A percentile compares a stretch with the other conserved stretches of the same genome.
phyloP scores from a whole-genome alignment of 306 rosid species.

The Fragaria vesca region DNA sequence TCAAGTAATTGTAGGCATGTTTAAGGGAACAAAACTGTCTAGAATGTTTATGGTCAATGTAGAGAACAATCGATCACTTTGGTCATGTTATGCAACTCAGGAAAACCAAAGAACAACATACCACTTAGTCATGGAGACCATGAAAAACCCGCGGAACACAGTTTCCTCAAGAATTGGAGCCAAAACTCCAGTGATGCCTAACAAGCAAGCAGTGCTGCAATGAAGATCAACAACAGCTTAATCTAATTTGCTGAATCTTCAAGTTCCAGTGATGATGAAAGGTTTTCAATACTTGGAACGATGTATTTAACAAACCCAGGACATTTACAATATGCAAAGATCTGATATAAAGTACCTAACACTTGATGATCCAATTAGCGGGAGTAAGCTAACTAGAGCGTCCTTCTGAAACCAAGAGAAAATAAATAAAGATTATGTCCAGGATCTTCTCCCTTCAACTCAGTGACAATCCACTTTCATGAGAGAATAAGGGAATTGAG shows the following conservation, averaged over 20 bases:
- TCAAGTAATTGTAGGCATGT: neutral
- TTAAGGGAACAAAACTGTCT: neutral
- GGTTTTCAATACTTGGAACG: neutral
- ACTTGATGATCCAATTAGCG: conserved; percentile 82
- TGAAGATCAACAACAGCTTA: conserved; percentile 24
- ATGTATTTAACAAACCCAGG: neutral
- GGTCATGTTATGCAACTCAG: neutral
- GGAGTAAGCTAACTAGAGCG: conserved; percentile 89
- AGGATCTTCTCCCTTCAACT: conserved; percentile 12
- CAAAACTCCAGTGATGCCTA: conserved; percentile 84
- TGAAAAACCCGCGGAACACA: conserved; percentile 82
- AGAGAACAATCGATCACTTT: neutral
- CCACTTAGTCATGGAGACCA: conserved; percentile 95
- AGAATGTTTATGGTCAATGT: neutral
- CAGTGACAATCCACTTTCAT: neutral
- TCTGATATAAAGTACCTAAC: conserved; percentile 54
- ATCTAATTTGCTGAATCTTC: conserved; percentile 8
- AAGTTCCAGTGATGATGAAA: neutral
- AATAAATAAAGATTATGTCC: conserved; percentile 1
- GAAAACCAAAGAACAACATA: conserved; percentile 22
- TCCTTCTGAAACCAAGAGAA: conserved; percentile 75
- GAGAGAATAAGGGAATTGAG: neutral
- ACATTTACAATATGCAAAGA: conserved; percentile 7
- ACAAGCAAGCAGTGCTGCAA: conserved; percentile 86
- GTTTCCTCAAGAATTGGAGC: conserved; percentile 98